Percentiles rank a stretch among this genome's conserved stretches.
These are phyloP conservation scores for Echites panduratus DNA, from an alignment of 257 asterid genomes.

Conservation along the genomic window DNA sequence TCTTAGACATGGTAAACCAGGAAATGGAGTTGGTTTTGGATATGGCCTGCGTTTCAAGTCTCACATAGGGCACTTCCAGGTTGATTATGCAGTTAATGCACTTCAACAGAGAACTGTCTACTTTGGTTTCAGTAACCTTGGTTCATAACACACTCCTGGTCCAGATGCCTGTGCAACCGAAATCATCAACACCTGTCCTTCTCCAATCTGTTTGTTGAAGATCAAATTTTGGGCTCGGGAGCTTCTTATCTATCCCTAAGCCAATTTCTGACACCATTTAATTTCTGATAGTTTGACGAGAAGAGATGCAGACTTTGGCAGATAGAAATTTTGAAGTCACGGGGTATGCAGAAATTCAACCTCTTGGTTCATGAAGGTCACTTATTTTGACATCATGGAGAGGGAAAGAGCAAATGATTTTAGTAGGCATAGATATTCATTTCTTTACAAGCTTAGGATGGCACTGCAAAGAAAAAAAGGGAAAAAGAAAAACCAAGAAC, in stretches of 20 bases:
- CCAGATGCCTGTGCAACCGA: no score
- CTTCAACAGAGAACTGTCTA: slow-evolving; percentile 70
- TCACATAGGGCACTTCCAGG: slow-evolving; percentile 71
- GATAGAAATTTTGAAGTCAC: neutral
- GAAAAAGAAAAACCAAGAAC: neutral
- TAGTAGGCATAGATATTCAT: neutral
- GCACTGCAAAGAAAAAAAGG: neutral
- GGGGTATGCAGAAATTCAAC: neutral
- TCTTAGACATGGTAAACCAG: slow-evolving; percentile 90
- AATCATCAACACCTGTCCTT: neutral
- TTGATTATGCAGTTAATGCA: slow-evolving; percentile 72
- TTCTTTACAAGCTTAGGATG: slow-evolving; percentile 1
- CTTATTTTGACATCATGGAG: neutral
- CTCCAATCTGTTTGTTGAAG: neutral
- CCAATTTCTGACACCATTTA: neutral
- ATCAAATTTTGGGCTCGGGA: slow-evolving; percentile 1
- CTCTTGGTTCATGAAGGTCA: neutral
- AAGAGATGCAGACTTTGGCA: neutral
- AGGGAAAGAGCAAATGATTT: neutral
- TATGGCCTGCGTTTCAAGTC: slow-evolving; percentile 83
- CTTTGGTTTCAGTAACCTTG: slow-evolving; percentile 67
- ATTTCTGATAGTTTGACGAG: neutral
- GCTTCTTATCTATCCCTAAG: neutral
- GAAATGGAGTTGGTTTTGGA: slow-evolving; percentile 74
- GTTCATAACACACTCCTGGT: slow-evolving; percentile 20